Conservation (phyloP, 805 yeast species). For the Teunomyces tritomae region DNA sequence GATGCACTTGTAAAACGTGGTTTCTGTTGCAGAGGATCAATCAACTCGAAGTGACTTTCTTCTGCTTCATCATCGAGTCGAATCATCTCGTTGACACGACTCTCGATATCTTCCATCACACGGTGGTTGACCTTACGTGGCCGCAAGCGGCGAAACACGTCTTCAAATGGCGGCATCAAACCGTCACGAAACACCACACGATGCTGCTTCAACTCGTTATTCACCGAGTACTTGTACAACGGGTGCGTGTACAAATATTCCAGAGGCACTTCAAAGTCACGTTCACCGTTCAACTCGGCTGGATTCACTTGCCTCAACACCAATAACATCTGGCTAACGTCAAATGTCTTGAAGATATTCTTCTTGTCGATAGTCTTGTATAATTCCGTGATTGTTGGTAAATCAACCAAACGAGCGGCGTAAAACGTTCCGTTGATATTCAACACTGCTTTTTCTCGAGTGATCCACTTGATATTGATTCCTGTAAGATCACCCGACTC, state of each 20-base stretch:
- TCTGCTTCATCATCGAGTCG: constrained; percentile 81
- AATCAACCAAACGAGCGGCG: constrained; percentile 81
- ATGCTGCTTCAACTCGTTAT: constrained; percentile 42
- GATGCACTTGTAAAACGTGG: constrained; percentile 21
- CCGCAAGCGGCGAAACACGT: constrained; percentile 66
- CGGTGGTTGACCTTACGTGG: constrained; percentile 67
- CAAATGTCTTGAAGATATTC: constrained; percentile 82
- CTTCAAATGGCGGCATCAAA: constrained; percentile 73
- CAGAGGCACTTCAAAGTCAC: constrained; percentile 44
- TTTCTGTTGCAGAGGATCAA: constrained; percentile 49
- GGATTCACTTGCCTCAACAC: constrained; percentile 57
- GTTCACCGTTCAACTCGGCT: constrained; percentile 39
- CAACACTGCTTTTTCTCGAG: constrained; percentile 74
- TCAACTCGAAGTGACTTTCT: constrained; percentile 70
- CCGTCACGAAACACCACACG: constrained; percentile 69
- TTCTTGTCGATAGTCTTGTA: constrained; percentile 88
- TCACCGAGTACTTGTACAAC: constrained; percentile 31
- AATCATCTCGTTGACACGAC: constrained; percentile 72
- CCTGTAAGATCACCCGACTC: constrained; percentile 75
- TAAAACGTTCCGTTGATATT: constrained; percentile 65
- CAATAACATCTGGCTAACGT: constrained; percentile 79
- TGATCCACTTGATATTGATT: constrained; percentile 77
- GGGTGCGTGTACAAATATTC: constrained; percentile 37
- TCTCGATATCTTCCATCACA: constrained; percentile 75
- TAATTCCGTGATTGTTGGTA: constrained; percentile 85